These are phyloP conservation scores for Dictyostelium intermedium DNA, from an alignment of 78 protist genomes.

Conservation along the genomic window DNA sequence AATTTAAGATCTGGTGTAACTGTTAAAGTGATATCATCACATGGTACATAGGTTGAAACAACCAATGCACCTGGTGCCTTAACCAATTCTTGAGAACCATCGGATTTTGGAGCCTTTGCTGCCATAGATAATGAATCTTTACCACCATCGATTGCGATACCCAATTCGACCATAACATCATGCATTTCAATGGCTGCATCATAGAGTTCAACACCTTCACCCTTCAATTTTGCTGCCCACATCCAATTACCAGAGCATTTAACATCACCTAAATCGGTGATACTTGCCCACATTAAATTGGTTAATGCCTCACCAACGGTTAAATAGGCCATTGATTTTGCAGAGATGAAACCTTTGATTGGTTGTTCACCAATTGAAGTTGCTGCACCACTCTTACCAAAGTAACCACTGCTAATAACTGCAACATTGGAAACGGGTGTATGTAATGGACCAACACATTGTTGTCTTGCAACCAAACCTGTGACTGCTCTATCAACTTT, in stretches of 20 bases:
- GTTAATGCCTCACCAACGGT: constrained; percentile 94
- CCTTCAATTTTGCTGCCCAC: constrained; percentile 93
- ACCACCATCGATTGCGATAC: constrained; percentile 92
- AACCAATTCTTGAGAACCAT: constrained; percentile 66
- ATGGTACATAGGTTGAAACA: constrained; percentile 89
- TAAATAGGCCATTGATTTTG: constrained; percentile 91
- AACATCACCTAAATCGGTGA: constrained; percentile 74
- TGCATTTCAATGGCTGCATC: constrained; percentile 89
- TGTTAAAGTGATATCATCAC: constrained; percentile 83
- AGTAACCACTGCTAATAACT: constrained; percentile 80
- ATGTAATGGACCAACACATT: constrained; percentile 95
- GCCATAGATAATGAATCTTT: constrained; percentile 96
- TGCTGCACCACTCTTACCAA: constrained; percentile 77
- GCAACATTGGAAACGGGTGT: constrained; percentile 91
- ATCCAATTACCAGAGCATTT: constrained; percentile 95
- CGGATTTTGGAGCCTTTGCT: constrained; percentile 71
- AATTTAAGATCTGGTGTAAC: constrained; percentile 93
- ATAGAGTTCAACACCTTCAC: constrained; percentile 93
- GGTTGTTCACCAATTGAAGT: constrained; percentile 92
- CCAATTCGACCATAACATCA: constrained; percentile 81
- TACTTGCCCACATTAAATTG: constrained; percentile 85
- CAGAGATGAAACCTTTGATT: constrained; percentile 87
- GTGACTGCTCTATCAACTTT: constrained; percentile 93
- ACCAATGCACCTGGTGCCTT: constrained; percentile 89
- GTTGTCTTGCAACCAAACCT: constrained; percentile 95